phyloP scores from a whole-genome alignment of 2,329 filamentous ascomycete genomes.

The Spiromastix sp. region DNA sequence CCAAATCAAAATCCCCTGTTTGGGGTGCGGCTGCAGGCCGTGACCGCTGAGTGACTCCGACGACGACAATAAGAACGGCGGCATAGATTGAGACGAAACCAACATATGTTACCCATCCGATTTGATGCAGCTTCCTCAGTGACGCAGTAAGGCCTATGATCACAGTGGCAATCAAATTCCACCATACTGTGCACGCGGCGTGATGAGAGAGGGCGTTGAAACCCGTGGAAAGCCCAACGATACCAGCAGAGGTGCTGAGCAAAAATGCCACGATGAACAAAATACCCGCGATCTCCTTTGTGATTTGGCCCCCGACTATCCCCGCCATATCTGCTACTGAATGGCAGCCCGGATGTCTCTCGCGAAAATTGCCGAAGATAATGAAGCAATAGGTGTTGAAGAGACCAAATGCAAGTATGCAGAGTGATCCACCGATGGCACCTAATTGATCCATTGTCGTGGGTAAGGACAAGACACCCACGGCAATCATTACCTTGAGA shows the following conservation, averaged over 20 bases:
- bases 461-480: constrained; percentile 41
- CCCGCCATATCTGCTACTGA: constrained; percentile 49
- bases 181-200: constrained; percentile 50
- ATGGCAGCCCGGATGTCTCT: constrained; percentile 41
- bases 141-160: constrained; percentile 41
- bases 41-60: constrained; percentile 48
- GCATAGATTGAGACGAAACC: constrained; percentile 50
- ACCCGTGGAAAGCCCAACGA: constrained; percentile 49
- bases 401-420: constrained; percentile 37
- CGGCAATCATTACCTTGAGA: constrained; percentile 37
- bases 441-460: constrained; percentile 38
- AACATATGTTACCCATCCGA: constrained; percentile 52
- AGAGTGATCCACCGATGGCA: constrained; percentile 38
- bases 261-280: constrained; percentile 50
- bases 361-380: constrained; percentile 42
- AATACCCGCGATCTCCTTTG: constrained; percentile 44
- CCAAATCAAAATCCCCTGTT: constrained; percentile 48
- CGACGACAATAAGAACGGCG: constrained; percentile 49
- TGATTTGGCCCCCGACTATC: constrained; percentile 41
- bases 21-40: constrained; percentile 52
- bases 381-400: constrained; percentile 41
- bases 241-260: constrained; percentile 46
- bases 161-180: constrained; percentile 42
- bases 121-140: constrained; percentile 49
- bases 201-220: constrained; percentile 51